Percentiles rank a stretch among this genome's conserved stretches.
These are phyloP conservation scores for Wickerhamomyces chambardii DNA, from an alignment of 805 yeast genomes.

Conservation along the genomic window DNA sequence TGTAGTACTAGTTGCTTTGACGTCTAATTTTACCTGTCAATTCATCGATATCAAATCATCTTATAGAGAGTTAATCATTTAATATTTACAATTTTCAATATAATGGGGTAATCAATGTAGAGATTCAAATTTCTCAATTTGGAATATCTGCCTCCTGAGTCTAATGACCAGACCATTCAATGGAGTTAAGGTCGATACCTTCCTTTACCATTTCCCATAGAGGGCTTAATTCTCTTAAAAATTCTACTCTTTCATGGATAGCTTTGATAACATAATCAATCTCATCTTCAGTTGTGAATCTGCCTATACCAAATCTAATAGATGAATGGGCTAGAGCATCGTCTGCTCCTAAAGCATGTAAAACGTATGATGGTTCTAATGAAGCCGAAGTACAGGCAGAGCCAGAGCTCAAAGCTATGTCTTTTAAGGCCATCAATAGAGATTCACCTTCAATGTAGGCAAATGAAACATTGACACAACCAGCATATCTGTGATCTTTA, in stretches of 20 bases:
- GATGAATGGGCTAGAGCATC: conserved; percentile 99
- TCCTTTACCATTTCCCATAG: conserved; percentile 99
- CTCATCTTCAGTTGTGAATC: conserved; percentile 95
- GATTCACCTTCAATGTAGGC: conserved; percentile 99
- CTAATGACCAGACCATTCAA: conserved; percentile 97
- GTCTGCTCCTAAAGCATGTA: conserved; percentile 95
- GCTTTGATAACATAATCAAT: conserved; percentile 90
- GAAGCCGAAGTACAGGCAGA: conserved; percentile 99
- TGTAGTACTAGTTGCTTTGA: no score
- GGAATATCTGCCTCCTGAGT: no score
- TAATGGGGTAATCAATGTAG: no score
- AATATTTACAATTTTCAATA: no score
- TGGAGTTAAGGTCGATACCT: conserved; percentile 88
- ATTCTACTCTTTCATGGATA: conserved; percentile 80
- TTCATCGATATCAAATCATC: no score
- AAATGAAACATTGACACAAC: conserved; percentile 94
- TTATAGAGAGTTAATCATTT: no score
- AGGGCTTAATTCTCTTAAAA: conserved; percentile 88
- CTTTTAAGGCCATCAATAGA: conserved; percentile 92
- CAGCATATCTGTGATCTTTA: conserved; percentile 63
- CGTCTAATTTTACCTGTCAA: no score
- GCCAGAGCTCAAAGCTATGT: conserved; percentile 92
- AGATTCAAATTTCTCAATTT: no score
- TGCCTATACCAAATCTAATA: conserved; percentile 92
- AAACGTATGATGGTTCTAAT: conserved; percentile 92